phyloP scores from a whole-genome alignment of 2,329 filamentous ascomycete species.

The Hymenoscyphus albidus region DNA sequence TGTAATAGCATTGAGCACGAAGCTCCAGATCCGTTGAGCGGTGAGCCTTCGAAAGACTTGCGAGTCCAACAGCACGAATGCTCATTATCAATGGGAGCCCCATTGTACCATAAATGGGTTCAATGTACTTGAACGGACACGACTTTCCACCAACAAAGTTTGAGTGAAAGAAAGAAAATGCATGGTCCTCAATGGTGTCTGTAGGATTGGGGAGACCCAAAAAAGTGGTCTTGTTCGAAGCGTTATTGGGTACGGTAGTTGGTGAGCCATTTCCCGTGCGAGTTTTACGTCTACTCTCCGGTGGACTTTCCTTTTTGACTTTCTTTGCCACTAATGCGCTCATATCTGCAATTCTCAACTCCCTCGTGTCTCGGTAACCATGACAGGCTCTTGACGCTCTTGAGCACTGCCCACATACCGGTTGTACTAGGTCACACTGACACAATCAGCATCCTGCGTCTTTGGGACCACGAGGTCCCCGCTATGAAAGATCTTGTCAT shows the following conservation, averaged over 20 bases:
- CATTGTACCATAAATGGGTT: background rate
- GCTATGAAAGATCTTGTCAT: background rate
- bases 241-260: background rate
- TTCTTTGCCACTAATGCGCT: slow-evolving; percentile 8
- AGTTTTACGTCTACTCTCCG: background rate
- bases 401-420: slow-evolving; percentile 8
- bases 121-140: slow-evolving; percentile 8
- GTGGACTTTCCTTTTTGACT: background rate
- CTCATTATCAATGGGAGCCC: background rate
- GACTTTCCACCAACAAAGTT: slow-evolving; percentile 8
- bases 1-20: slow-evolving; percentile 47
- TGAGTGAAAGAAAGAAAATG: slow-evolving; percentile 6
- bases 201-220: background rate
- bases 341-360: slow-evolving; percentile 10
- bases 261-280: background rate
- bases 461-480: background rate
- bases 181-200: slow-evolving; percentile 3
- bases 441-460: background rate
- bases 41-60: slow-evolving; percentile 43
- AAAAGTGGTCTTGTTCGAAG: background rate
- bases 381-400: slow-evolving; percentile 9
- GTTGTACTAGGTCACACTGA: slow-evolving; percentile 11
- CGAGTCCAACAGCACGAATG: slow-evolving; percentile 45
- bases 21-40: slow-evolving; percentile 39
- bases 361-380: slow-evolving; percentile 12